These are phyloP conservation scores for Cordyceps pruinosa DNA, from an alignment of 2,329 filamentous ascomycete species.

Conservation along the genomic window DNA sequence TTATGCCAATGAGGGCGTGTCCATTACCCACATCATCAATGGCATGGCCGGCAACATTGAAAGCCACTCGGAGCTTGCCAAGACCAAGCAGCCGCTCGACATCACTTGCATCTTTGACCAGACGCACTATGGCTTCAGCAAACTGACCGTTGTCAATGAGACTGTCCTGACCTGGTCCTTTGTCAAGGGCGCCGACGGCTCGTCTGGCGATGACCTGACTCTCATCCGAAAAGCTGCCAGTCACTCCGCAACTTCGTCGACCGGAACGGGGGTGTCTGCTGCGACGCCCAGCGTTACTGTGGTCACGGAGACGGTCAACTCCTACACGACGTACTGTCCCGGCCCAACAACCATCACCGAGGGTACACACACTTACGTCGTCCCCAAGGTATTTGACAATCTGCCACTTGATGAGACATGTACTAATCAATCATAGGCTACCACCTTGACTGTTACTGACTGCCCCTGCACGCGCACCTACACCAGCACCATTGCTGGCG, in stretches of 20 bases:
- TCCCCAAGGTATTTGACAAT: constrained; percentile 33
- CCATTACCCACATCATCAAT: constrained; percentile 44
- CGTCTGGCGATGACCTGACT: constrained; percentile 32
- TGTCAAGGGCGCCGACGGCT: constrained; percentile 34
- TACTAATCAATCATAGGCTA: constrained; percentile 31
- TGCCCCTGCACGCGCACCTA: constrained; percentile 53
- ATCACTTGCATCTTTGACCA: constrained; percentile 39
- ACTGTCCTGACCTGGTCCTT: constrained; percentile 38
- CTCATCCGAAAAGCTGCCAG: background rate
- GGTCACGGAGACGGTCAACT: constrained; percentile 54
- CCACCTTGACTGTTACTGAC: constrained; percentile 56
- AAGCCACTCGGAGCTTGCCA: constrained; percentile 35
- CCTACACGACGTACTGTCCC: constrained; percentile 61
- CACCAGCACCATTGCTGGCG: constrained; percentile 22
- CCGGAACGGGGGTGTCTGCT: background rate
- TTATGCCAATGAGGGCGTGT: constrained; percentile 37
- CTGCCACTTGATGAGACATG: background rate
- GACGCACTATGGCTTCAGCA: constrained; percentile 42
- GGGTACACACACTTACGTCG: constrained; percentile 53
- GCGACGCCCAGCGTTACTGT: constrained; percentile 29
- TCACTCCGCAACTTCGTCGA: background rate
- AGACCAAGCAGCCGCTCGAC: constrained; percentile 26
- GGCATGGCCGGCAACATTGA: constrained; percentile 49
- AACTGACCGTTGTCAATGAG: constrained; percentile 26
- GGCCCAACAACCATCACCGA: constrained; percentile 50